Evolutionary conservation across 75 land plant genomes (phyloP), one percentile per base, ranked within the genome.

Genomic region (Cupressus sempervirens): DNA sequence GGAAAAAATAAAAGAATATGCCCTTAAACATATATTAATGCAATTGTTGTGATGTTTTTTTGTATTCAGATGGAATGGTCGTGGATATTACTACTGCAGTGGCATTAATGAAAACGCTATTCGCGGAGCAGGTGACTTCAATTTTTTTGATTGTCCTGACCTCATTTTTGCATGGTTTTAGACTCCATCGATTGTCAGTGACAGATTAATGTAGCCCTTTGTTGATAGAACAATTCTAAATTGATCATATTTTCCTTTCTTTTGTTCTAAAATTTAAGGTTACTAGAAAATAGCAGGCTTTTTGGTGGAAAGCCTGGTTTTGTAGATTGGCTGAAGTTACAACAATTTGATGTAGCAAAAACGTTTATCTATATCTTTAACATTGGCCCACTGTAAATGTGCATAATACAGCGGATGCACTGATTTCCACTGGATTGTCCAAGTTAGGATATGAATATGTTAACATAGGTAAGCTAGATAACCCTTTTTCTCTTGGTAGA

Each of bases 391-490:
- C 56, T 56, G 35, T 10, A 10, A 43, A 82, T 35, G 35, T 58
- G 29, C 18, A 29, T 32, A 23, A 38, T 81, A 88, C 92, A 96
- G 94, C 95, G 84, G 97, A 95, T 91, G 94, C 95, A 32, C 83
- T 95, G 86, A 92, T 96, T n/a, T 90, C 97, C 35, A 85, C 91
- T 34, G 95, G 98, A 14, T 90, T 96, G 32, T 92, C 95, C 46
- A 86, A 40, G 23, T 45, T 88, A 10, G 95, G 97, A 52, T 93
- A 96, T 84, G 56, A 79, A 14, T 95, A 92, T 80, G 86, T 96
- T 34, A 96, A 96, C 82, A 84, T 94, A 62, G 95, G 97, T 94
- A 83, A 45, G 20, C 7, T 20, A 36, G 10, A 12, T 16, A 41
- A 29, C 30, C 10, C 2, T 43, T 8, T 26, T 77, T 41, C 12